Evolutionary conservation across 164 flowering plant genomes (phyloP).

Genomic region (Cinnamomum micranthum): DNA sequence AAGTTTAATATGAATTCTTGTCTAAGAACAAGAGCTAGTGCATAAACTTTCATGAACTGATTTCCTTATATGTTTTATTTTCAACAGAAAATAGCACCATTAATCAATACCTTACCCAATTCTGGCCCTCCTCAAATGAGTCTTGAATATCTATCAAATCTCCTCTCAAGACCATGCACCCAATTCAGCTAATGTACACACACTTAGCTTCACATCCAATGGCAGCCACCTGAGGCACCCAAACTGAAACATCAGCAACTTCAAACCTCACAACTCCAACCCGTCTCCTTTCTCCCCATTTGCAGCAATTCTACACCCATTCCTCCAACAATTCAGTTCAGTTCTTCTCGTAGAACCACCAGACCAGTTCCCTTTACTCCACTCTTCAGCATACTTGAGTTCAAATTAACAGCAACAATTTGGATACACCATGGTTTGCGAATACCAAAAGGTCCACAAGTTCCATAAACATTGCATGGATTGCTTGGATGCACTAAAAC

Average conservation of each 20-base stretch:
- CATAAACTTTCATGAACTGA: no score
- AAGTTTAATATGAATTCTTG: no score
- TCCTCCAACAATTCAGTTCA: not conserved
- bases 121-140: not conserved
- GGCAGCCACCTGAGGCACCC: not conserved
- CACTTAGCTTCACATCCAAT: not conserved
- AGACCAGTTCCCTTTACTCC: conserved; percentile 7
- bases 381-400: not conserved
- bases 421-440: not conserved
- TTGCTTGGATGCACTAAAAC: not conserved
- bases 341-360: conserved; percentile 6
- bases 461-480: not conserved
- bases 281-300: not conserved
- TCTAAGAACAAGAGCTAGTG: no score
- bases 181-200: not conserved
- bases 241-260: not conserved
- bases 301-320: not conserved
- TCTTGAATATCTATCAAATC: conserved; percentile 10
- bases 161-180: conserved; percentile 10
- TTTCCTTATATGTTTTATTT: no score
- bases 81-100: not conserved
- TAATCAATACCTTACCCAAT: not conserved
- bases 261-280: not conserved
- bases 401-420: conserved; percentile 1
- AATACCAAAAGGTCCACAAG: not conserved